Percentiles rank a stretch among this genome's conserved stretches.
phyloP scores from a whole-genome alignment of 2,329 filamentous ascomycete genomes.

The Aspergillus tamarii region DNA sequence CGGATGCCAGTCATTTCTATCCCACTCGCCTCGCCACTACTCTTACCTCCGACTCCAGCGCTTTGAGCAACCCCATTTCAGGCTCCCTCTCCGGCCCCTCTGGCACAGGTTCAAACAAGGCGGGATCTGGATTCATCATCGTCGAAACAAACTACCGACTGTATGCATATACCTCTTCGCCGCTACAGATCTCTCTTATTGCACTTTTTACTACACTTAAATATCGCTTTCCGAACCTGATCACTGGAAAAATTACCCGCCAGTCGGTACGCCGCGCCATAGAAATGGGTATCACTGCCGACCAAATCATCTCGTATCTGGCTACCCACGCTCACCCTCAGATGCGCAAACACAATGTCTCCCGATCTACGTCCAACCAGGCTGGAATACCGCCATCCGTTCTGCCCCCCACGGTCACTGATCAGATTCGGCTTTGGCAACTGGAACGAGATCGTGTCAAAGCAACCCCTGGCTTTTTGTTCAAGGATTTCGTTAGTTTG shows the following conservation, averaged over 20 bases:
- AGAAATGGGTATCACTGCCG: constrained; percentile 84
- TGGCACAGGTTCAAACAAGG: constrained; percentile 33
- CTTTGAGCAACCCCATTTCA: constrained; percentile 71
- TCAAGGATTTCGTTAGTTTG: constrained; percentile 81
- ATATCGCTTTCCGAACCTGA: constrained; percentile 91
- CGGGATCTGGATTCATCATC: constrained; percentile 75
- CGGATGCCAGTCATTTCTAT: constrained; percentile 65
- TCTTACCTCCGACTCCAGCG: constrained; percentile 75
- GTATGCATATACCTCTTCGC: constrained; percentile 94
- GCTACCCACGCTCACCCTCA: constrained; percentile 92
- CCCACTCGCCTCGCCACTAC: constrained; percentile 94
- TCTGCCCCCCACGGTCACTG: constrained; percentile 91
- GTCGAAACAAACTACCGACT: constrained; percentile 97
- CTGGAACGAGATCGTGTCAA: constrained; percentile 95
- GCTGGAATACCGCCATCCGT: constrained; percentile 59
- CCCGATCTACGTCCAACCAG: constrained; percentile 43
- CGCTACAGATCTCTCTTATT: constrained; percentile 91
- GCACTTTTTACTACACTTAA: constrained; percentile 85
- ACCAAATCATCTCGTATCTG: constrained; percentile 94
- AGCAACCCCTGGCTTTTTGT: constrained; percentile 79
- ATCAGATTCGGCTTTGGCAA: constrained; percentile 97
- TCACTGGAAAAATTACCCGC: constrained; percentile 87
- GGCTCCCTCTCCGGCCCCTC: constrained; percentile 58
- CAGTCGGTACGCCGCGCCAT: constrained; percentile 87
- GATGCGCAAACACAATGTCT: constrained; percentile 68